Conservation (phyloP, 441 rosid genomes). For the Mallotus repandus region DNA sequence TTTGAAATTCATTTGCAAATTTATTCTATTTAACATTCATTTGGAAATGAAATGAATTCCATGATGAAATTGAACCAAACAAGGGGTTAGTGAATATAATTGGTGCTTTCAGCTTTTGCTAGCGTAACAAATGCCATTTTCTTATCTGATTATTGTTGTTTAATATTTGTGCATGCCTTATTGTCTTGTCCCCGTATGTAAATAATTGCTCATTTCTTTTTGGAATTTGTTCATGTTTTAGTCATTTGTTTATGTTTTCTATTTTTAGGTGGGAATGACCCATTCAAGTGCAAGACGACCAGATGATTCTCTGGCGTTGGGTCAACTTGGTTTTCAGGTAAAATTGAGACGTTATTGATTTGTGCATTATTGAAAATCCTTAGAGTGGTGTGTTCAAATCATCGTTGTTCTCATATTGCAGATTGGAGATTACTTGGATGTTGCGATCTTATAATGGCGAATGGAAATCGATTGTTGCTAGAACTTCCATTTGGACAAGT, state of each 20-base stretch:
- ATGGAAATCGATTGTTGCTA: not conserved
- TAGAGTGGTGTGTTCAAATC: too few species aligned
- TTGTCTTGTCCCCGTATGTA: not conserved
- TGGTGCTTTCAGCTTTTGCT: not conserved
- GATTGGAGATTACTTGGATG: constrained; percentile 96
- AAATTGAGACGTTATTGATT: constrained; percentile 1
- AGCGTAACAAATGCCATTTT: not conserved
- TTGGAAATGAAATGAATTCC: too few species aligned
- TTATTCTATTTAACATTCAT: too few species aligned
- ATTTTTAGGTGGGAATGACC: constrained; percentile 66
- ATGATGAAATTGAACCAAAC: too few species aligned
- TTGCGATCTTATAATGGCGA: constrained; percentile 49
- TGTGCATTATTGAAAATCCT: not conserved
- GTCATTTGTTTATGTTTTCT: not conserved
- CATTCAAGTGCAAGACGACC: constrained; percentile 55
- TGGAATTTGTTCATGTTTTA: not conserved
- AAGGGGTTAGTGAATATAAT: not conserved
- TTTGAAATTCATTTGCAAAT: too few species aligned
- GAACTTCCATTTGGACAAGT: not conserved
- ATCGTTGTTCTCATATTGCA: constrained; percentile 23
- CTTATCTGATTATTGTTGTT: not conserved
- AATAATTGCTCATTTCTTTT: not conserved
- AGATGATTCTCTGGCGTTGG: constrained; percentile 63
- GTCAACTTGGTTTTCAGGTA: constrained; percentile 78
- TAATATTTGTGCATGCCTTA: not conserved